Conservation (phyloP, 495 filamentous ascomycete genomes). For the Aspergillus olivimuriae region DNA sequence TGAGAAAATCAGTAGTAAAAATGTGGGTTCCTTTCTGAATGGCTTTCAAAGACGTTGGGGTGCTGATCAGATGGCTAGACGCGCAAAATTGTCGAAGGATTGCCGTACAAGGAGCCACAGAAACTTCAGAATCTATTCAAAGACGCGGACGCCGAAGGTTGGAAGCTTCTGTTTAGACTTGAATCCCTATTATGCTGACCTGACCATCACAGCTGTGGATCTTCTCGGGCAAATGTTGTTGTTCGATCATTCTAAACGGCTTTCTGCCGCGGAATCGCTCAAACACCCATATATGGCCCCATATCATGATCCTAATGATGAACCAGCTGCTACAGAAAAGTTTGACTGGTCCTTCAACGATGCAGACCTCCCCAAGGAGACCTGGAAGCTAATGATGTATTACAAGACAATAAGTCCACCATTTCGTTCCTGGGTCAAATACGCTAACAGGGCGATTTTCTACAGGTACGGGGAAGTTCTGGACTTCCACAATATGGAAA, state of each 20-base stretch:
- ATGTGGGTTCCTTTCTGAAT: too few relatives aligned
- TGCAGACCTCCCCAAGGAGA: conserved; percentile 89
- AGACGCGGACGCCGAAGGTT: conserved; percentile 83
- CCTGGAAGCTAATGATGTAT: conserved; percentile 99
- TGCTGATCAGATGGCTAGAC: conserved; percentile 49
- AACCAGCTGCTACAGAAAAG: conserved; percentile 88
- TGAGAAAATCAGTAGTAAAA: conserved; percentile 93
- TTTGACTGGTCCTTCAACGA: conserved; percentile 99
- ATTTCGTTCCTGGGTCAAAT: too few relatives aligned
- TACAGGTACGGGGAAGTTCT: conserved; percentile 96
- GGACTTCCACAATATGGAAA: conserved; percentile 74
- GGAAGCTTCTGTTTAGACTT: conserved; percentile 9
- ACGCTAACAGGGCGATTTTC: conserved; percentile 7
- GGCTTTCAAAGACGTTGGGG: too few relatives aligned
- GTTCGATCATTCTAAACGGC: conserved; percentile 90
- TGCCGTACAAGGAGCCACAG: conserved; percentile 83
- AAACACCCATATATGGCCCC: conserved; percentile 88
- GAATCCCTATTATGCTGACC: background rate
- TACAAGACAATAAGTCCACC: too few relatives aligned
- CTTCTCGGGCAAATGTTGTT: conserved; percentile 92
- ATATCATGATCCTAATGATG: conserved; percentile 95
- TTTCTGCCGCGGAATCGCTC: conserved; percentile 75
- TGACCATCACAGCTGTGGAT: conserved; percentile 62
- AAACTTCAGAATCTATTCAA: conserved; percentile 84
- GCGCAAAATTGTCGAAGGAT: conserved; percentile 86